A percentile compares a stretch with the other conserved stretches of the same genome.
Conservation (phyloP, 768 basidiomycete genomes). For the Fomitopsis pulvina region DNA sequence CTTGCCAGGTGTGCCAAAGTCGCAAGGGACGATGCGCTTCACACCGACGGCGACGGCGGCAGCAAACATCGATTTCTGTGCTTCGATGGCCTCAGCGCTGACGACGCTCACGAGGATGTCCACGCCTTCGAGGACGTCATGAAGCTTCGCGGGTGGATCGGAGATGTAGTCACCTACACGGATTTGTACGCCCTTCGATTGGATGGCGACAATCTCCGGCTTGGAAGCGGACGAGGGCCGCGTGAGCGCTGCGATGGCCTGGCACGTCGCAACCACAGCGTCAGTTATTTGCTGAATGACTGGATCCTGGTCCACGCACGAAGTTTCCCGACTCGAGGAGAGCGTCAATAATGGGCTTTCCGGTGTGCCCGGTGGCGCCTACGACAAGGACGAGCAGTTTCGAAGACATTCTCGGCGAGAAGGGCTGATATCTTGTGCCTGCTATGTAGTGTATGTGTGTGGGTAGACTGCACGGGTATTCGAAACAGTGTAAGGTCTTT, state of each 20-base stretch:
- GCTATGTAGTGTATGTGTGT: not conserved
- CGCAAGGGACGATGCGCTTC: conserved; percentile 19
- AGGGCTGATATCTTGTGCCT: not conserved
- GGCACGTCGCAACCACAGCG: not conserved
- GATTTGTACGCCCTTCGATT: conserved; percentile 6
- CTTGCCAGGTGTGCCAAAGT: conserved; percentile 15
- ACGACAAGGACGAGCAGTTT: conserved; percentile 18
- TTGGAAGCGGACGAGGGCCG: conserved; percentile 14
- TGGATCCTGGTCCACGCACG: conserved; percentile 7
- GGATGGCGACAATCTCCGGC: conserved; percentile 5
- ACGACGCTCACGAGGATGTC: conserved; percentile 15
- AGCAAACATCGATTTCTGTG: conserved; percentile 11
- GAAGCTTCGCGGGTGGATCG: conserved; percentile 9
- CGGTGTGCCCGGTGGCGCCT: conserved; percentile 18
- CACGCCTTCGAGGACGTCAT: conserved; percentile 12
- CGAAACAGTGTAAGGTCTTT: too few relatives aligned
- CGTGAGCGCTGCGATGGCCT: conserved; percentile 10
- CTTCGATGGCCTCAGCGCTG: not conserved
- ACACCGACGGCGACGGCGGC: conserved; percentile 17
- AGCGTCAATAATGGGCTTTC: conserved; percentile 10
- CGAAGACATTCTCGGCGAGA: not conserved
- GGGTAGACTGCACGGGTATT: too few relatives aligned
- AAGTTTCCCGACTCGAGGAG: conserved; percentile 12
- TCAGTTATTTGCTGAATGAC: not conserved
- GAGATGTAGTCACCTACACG: conserved; percentile 1